phyloP scores from a whole-genome alignment of 2,329 filamentous ascomycete species.

The Aspergillus phoenicis region DNA sequence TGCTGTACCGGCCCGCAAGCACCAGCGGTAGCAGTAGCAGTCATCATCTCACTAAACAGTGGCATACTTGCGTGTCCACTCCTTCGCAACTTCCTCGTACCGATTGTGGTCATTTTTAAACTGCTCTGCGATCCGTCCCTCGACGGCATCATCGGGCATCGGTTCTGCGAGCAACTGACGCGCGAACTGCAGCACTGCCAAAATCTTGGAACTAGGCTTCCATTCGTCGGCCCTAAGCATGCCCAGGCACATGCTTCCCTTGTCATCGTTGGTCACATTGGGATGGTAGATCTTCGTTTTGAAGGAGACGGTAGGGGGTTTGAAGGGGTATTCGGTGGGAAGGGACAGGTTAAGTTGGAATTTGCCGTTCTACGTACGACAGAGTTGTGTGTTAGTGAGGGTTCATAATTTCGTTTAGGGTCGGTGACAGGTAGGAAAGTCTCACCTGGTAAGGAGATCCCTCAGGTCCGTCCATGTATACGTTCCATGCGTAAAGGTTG shows the following conservation, averaged over 20 bases:
- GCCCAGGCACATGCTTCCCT: constrained; percentile 82
- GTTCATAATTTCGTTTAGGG: background rate
- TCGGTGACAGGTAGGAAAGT: background rate
- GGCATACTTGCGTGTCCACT: constrained; percentile 76
- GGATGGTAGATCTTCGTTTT: constrained; percentile 92
- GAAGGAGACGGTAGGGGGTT: constrained; percentile 78
- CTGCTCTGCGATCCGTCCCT: constrained; percentile 82
- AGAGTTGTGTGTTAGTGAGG: background rate
- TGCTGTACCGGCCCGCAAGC: background rate
- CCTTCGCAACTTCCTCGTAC: constrained; percentile 74
- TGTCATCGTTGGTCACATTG: constrained; percentile 85
- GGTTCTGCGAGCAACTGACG: constrained; percentile 75
- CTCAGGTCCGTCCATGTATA: constrained; percentile 66
- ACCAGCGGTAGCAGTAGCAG: too few relatives aligned
- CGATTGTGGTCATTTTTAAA: constrained; percentile 67
- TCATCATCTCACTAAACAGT: constrained; percentile 22
- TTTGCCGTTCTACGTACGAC: constrained; percentile 60
- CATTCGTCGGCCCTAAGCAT: constrained; percentile 84
- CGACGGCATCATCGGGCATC: constrained; percentile 86
- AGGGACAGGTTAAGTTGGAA: constrained; percentile 75
- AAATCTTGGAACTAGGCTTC: constrained; percentile 83
- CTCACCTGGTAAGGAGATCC: constrained; percentile 66
- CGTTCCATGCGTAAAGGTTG: constrained; percentile 69
- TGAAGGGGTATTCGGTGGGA: constrained; percentile 85
- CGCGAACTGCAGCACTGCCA: constrained; percentile 74